A percentile compares a stretch with the other conserved stretches of the same genome.
Conservation (phyloP, 495 filamentous ascomycete species). For the Penicillium argentinense region DNA sequence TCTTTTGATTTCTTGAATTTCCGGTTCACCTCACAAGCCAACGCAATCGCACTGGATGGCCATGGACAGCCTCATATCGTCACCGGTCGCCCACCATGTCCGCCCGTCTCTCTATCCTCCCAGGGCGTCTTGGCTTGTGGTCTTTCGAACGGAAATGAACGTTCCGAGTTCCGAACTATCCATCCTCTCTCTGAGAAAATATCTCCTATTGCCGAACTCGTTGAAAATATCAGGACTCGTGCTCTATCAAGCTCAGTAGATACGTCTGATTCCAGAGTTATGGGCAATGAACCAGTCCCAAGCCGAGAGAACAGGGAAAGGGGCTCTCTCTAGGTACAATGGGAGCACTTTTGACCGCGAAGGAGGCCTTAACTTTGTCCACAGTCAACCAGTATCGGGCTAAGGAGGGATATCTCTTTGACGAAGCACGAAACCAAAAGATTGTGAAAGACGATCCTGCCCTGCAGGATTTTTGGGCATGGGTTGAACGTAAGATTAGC, state of each 20-base stretch:
- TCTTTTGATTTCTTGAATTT: constrained; percentile 83
- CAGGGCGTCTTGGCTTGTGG: constrained; percentile 41
- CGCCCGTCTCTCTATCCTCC: constrained; percentile 48
- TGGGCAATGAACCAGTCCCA: constrained; percentile 29
- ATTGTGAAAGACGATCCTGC: constrained; percentile 72
- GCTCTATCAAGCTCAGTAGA: constrained; percentile 21
- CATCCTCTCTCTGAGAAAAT: constrained; percentile 32
- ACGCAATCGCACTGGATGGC: constrained; percentile 65
- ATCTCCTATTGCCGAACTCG: constrained; percentile 29
- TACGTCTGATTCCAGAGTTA: constrained; percentile 2
- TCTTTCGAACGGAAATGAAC: constrained; percentile 17
- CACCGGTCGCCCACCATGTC: constrained; percentile 60
- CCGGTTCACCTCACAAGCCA: constrained; percentile 60
- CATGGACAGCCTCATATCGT: constrained; percentile 65
- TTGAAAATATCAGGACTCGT: constrained; percentile 30
- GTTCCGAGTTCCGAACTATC: constrained; percentile 32
- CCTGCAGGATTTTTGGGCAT: constrained; percentile 75
- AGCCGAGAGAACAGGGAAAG: constrained; percentile 48
- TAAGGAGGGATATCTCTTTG: constrained; percentile 75
- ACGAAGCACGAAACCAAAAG: constrained; percentile 64
- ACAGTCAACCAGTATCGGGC: constrained; percentile 53
- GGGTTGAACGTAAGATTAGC: constrained; percentile 58
- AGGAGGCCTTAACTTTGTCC: constrained; percentile 45
- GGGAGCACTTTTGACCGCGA: constrained; percentile 29
- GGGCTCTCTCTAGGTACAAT: constrained; percentile 28